Evolutionary conservation across 345 rosid species (phyloP).

Genomic region (Ceriops zippeliana): DNA sequence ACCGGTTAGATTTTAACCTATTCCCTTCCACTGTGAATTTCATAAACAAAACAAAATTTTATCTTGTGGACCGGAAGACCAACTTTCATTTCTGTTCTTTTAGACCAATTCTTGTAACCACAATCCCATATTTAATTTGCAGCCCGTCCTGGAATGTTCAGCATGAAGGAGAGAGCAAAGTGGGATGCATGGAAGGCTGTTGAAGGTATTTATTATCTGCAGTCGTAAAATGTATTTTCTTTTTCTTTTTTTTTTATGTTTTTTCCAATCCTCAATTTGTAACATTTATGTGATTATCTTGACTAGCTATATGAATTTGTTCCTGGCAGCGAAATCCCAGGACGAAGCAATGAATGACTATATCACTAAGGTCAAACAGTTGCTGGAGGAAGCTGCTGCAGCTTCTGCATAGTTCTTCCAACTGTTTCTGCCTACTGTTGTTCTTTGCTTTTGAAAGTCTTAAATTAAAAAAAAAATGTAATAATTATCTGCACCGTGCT

Average conservation of each 20-base stretch:
- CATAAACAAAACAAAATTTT: background rate
- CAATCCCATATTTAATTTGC: background rate
- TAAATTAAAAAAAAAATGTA: background rate
- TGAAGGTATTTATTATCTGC: slow-evolving; percentile 47
- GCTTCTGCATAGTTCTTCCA: slow-evolving; percentile 24
- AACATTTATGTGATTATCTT: too few species aligned
- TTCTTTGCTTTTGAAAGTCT: background rate
- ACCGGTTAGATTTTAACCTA: slow-evolving; percentile 43
- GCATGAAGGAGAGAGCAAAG: slow-evolving; percentile 75
- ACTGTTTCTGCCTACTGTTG: background rate
- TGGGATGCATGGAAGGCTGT: slow-evolving; percentile 99
- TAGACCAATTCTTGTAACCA: background rate
- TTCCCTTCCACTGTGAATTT: background rate
- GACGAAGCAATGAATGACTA: slow-evolving; percentile 76
- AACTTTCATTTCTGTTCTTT: background rate
- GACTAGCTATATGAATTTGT: background rate
- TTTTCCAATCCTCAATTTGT: background rate
- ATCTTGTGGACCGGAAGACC: background rate
- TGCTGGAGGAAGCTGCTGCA: slow-evolving; percentile 48
- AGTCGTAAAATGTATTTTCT: background rate
- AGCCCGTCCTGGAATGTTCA: slow-evolving; percentile 93
- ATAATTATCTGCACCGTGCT: slow-evolving; percentile 6
- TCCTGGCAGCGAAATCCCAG: slow-evolving; percentile 50
- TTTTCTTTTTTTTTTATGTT: background rate
- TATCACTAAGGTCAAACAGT: slow-evolving; percentile 73